Base-by-base conservation (phyloP, 805 yeast species). In the Wickerhamiella slavikovae region DNA sequence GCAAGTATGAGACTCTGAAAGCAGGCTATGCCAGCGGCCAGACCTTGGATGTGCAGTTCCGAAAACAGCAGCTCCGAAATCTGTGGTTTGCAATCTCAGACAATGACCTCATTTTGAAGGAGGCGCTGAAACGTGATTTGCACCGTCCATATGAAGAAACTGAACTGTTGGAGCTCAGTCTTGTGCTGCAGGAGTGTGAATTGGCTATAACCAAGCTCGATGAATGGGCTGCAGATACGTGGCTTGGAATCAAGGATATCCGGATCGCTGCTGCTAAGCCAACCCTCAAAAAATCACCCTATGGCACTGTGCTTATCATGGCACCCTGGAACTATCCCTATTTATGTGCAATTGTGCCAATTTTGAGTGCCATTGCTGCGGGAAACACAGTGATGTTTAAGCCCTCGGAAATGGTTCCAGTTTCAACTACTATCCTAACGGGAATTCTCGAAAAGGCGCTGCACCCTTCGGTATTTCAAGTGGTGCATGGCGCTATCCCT, bases 291-390 rank as follows among this genome's bases (percentile, higher is more conserved):
- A 44, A 40, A 34, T 44, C 43, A 24, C 62, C 62, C 10, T 41
- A 42, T 27, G 96, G 95, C 4, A 62, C 65, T 2, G 74, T 74
- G 3, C 60, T 82, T 35, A 58, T 85, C 29, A 68, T 83, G 28
- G 56, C 74, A 3, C 85, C 93, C 0, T 79, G 74, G 64, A 79
- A 79, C 52, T 80, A 70, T 47, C 93, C 96, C 1, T 48, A 76
- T 25, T 35, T 64, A 17, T 54, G 85, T 35, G 43, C 77, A 0
- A 35, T 80, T 8, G 57, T 63, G 19, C 80, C 94, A 0, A 44
- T 82, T 15, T 60, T 70, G 22, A 78, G 79, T 14, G 93, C 93
- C 2, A 54, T 85, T 38, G 79, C 92, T 2, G 77, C 73, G 14
- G 95, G 95, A 9, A 82, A 83, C 48, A 58, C 71, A 11, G 85